Evolutionary conservation across 139 green algal genomes (phyloP), one percentile per base, ranked within the genome.

Genomic region (Chlamydomonas sp.): DNA sequence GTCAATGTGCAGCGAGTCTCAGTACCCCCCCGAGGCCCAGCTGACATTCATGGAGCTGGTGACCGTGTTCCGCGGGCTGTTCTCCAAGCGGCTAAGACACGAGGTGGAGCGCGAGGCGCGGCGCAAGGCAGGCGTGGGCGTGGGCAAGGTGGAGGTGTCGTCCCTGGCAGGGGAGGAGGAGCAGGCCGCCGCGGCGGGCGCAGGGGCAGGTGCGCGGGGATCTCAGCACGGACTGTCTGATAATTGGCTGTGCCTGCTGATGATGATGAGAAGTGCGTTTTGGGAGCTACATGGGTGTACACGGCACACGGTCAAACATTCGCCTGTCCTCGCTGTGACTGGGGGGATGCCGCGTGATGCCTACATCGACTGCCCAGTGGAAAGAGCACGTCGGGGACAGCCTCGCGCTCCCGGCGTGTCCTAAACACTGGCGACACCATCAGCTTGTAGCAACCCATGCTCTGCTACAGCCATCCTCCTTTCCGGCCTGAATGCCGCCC

Each of bases 41-140:
- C 87, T 99, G 64, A 90, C 62, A 2, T 98, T 97, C 72, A 75
- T 90, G 31, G 91, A 98, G 78, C 85, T 98, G 58, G 89, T 86
- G 12, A 78, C 68, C 6, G 83, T 85, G 61, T 97, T 99, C 75
- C 64, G 66, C 2, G 80, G 89, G 1, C 57, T 66, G 18, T 99
- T 99, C 76, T 89, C 94, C 64, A 85, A 91, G 60, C 81, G 86
- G 80, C 91, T 99, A 14, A 78, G 90, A 76, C 78, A 74, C 10
- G 89, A 91, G 64, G 88, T 95, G 14, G 89, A 91, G 78, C 85
- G 84, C 69, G 90, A 92, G 85, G 61, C 83, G 18, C 58, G 60
- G 58, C 79, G 64, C 49, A 87, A 78, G 71, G 83, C 88, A 57
- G 88, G 88, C 15, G 77, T 79, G 20, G 58, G 84, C 77, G 68